Conservation (phyloP, 805 yeast genomes). For the Saccharomyces kudriavzevii region DNA sequence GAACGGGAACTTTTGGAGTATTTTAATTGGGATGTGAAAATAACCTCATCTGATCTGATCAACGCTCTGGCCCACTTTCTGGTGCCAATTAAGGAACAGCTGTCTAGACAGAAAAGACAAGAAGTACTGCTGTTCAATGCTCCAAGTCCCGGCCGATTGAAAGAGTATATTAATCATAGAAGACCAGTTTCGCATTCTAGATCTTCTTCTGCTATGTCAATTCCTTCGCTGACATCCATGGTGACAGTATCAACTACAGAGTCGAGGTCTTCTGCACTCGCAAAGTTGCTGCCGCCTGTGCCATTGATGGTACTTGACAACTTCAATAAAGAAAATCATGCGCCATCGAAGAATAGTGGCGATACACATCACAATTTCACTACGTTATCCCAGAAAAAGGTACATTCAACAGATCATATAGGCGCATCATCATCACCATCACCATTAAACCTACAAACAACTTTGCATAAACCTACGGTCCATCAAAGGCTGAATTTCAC, state of each 20-base stretch:
- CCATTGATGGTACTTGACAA: background rate
- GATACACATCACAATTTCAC: background rate
- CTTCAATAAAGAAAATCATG: background rate
- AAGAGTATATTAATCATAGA: constrained; percentile 5
- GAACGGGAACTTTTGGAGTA: constrained; percentile 79
- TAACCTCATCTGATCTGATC: constrained; percentile 61
- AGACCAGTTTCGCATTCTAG: constrained; percentile 18
- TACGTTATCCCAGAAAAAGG: background rate
- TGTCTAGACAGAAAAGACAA: constrained; percentile 21
- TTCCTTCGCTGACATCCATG: constrained; percentile 36
- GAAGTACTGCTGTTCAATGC: constrained; percentile 20
- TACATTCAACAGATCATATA: background rate
- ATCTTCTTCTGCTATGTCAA: constrained; percentile 26
- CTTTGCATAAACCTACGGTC: background rate
- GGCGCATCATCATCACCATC: background rate
- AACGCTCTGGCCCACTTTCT: constrained; percentile 66
- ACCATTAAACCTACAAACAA: background rate
- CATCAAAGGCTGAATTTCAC: background rate
- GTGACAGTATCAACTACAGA: constrained; percentile 25
- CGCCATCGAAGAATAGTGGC: background rate
- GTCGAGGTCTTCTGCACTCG: constrained; percentile 1
- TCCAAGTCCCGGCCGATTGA: constrained; percentile 12
- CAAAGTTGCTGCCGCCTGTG: background rate
- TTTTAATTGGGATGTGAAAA: constrained; percentile 75
- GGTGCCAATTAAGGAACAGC: constrained; percentile 52